Evolutionary conservation across 73 alveolate species (phyloP).

Genomic region (Durusdinium trenchii): DNA sequence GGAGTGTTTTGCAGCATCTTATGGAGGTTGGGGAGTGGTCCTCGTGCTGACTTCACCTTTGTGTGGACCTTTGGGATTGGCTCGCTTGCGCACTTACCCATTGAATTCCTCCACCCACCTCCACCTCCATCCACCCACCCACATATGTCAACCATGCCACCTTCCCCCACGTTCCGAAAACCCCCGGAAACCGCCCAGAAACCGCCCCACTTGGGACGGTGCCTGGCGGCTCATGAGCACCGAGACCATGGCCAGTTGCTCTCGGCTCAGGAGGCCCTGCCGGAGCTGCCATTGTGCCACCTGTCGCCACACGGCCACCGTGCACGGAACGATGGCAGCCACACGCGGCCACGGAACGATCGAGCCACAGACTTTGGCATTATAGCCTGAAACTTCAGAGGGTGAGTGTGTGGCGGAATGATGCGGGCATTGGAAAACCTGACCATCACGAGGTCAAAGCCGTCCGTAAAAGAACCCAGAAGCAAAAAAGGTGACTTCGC

Average conservation of each 20-base stretch:
- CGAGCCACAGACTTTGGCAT: no score
- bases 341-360: no score
- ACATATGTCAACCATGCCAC: no score
- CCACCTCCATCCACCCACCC: no score
- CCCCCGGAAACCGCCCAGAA: background rate
- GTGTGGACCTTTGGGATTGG: no score
- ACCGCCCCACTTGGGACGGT: background rate
- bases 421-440: background rate
- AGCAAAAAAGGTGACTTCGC: no score
- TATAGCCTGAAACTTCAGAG: no score
- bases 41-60: no score
- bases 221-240: constrained; percentile 68
- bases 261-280: constrained; percentile 33
- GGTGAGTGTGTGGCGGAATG: background rate
- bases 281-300: constrained; percentile 28
- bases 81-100: no score
- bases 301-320: background rate
- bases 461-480: background rate
- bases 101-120: background rate
- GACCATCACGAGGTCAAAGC: background rate
- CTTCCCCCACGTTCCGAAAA: background rate
- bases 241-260: constrained; percentile 95
- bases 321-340: no score
- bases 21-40: no score
- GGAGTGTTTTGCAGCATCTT: no score